Base-by-base conservation (phyloP, 352 stramenopile genomes). In the Phytophthora pinifolia region DNA sequence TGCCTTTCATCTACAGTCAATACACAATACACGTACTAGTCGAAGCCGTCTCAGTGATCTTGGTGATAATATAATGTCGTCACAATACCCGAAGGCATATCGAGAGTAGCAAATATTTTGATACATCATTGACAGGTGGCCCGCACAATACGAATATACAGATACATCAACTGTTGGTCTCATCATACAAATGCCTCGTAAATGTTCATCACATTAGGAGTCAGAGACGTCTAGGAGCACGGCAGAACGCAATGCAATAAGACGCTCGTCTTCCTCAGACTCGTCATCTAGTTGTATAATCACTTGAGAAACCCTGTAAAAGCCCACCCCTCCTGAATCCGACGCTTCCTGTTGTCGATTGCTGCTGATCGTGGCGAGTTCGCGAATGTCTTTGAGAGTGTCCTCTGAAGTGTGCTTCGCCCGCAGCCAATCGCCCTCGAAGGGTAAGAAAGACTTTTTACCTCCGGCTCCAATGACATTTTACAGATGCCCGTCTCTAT, bases 101-200 rank as follows among this genome's bases (percentile, higher is more conserved):
- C 83, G 76, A 94, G 83, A 94, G 83, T 94, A 94, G 83, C 83
- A 94, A 94, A 94, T 94, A 94, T 92, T 79, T 66, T 67, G 52
- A 68, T 57, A 54, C 81, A 90, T 94, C 83, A 83, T 90, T 44
- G 78, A 92, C 84, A 71, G 46, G 34, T 33, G 41, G 31, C 22
- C 38, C 20, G 70, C 15, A 65, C 4, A 73, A 3, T 54, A 5
- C 65, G 35, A 36, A 69, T 44, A 70, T 9, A 71, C 34, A 61
- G 2, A 62, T 12, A 61, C 6, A 55, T 37, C 68, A 43, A 32
- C 56, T 48, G 33, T 52, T 27, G 78, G 70, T 89, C 81, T 91
- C 84, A 92, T 94, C 84, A 94, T 94, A 94, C 84, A 94, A 94
- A 94, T 94, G 84, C 84, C 84, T 94, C 84, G 84, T 27, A 56